Evolutionary conservation across 805 yeast species (phyloP).

Genomic region (Cyberlindnera euphorbiiphila): DNA sequence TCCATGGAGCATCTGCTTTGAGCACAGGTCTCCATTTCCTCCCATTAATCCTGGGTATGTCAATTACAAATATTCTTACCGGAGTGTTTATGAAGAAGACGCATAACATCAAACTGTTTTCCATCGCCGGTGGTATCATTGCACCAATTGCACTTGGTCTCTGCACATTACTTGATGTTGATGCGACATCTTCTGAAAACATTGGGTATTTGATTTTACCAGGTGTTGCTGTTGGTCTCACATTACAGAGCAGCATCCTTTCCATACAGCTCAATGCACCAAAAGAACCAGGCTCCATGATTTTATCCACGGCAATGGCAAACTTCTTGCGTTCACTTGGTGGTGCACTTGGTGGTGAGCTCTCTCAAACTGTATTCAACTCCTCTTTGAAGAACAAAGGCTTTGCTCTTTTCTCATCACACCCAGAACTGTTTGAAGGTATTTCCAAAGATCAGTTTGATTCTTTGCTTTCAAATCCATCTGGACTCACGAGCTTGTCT

Average conservation of each 20-base stretch:
- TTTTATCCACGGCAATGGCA: slow-evolving; percentile 43
- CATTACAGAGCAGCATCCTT: slow-evolving; percentile 31
- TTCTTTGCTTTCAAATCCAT: slow-evolving; percentile 4
- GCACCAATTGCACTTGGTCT: slow-evolving; percentile 35
- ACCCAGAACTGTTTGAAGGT: slow-evolving; percentile 1
- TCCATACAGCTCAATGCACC: slow-evolving; percentile 47
- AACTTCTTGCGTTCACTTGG: slow-evolving; percentile 43
- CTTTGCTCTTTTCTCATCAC: not conserved
- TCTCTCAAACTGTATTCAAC: slow-evolving; percentile 39
- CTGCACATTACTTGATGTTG: slow-evolving; percentile 29
- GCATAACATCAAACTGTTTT: slow-evolving; percentile 33
- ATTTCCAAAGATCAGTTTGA: not conserved
- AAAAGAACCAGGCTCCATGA: slow-evolving; percentile 44
- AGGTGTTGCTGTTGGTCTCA: slow-evolving; percentile 35
- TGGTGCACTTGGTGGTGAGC: slow-evolving; percentile 41
- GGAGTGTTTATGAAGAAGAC: slow-evolving; percentile 32
- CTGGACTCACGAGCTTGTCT: not conserved
- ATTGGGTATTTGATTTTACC: slow-evolving; percentile 36
- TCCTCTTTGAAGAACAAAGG: slow-evolving; percentile 17
- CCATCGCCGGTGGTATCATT: slow-evolving; percentile 27
- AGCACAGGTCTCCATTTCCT: slow-evolving; percentile 41
- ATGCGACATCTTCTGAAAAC: slow-evolving; percentile 27
- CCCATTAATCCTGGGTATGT: slow-evolving; percentile 39
- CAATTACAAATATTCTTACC: slow-evolving; percentile 15
- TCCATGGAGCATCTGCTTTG: slow-evolving; percentile 37